phyloP scores from a whole-genome alignment of 352 stramenopile species.

The Phytophthora cryptogea region DNA sequence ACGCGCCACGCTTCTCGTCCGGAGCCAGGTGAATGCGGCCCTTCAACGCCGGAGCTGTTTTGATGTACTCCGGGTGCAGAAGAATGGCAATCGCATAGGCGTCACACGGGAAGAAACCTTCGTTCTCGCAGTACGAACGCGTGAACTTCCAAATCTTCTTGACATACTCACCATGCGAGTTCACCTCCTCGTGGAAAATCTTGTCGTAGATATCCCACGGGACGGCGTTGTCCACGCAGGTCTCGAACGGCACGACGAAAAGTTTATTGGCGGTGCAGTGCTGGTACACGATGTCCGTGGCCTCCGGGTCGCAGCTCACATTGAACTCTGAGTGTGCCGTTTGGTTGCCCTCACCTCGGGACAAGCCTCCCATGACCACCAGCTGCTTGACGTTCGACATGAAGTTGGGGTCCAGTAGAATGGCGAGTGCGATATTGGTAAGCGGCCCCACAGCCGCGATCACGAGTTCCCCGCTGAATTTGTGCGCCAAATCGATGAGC shows the following conservation, averaged over 20 bases:
- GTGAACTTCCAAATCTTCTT: slow-evolving; percentile 68
- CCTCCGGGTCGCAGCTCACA: slow-evolving; percentile 80
- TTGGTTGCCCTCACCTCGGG: slow-evolving; percentile 69
- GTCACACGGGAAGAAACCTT: slow-evolving; percentile 72
- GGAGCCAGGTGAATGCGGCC: slow-evolving; percentile 63
- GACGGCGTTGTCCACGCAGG: slow-evolving; percentile 53
- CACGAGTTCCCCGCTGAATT: slow-evolving; percentile 70
- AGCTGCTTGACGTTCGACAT: slow-evolving; percentile 62
- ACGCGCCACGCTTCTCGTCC: slow-evolving; percentile 56
- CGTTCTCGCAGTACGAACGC: slow-evolving; percentile 42
- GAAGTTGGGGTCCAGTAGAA: slow-evolving; percentile 73
- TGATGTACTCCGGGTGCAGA: slow-evolving; percentile 60
- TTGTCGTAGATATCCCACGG: slow-evolving; percentile 72
- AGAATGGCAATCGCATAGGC: slow-evolving; percentile 76
- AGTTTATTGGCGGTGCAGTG: slow-evolving; percentile 68
- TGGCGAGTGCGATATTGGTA: slow-evolving; percentile 81
- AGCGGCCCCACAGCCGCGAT: slow-evolving; percentile 76
- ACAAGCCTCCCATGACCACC: slow-evolving; percentile 78
- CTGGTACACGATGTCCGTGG: slow-evolving; percentile 72
- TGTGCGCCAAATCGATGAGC: slow-evolving; percentile 61
- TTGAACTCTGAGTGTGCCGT: slow-evolving; percentile 81
- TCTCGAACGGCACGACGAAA: slow-evolving; percentile 75
- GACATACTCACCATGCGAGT: slow-evolving; percentile 51
- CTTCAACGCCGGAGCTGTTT: slow-evolving; percentile 39
- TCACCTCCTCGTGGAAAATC: slow-evolving; percentile 54